A percentile compares a stretch with the other conserved stretches of the same genome.
Conservation (phyloP, 306 rosid species). For the Astragalus glycyphyllos region DNA sequence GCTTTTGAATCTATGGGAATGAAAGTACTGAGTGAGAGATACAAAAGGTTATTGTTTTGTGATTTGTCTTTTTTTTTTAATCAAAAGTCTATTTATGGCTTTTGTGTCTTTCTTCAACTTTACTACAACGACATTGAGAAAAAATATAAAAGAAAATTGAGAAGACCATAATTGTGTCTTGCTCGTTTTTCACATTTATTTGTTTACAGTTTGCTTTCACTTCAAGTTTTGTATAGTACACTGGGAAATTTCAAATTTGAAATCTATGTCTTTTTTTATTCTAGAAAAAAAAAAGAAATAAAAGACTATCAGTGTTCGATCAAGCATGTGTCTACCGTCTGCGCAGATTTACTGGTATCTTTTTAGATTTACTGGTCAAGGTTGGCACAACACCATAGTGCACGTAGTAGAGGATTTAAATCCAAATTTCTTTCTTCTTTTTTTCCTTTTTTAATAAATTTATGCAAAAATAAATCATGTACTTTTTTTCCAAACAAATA, state of each 20-base stretch:
- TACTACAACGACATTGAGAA: conserved; percentile 29
- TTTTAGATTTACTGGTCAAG: too few relatives aligned
- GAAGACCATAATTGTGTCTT: conserved; percentile 37
- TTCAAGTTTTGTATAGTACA: conserved; percentile 1
- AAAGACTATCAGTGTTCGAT: too few relatives aligned
- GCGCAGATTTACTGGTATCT: too few relatives aligned
- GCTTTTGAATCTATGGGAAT: conserved; percentile 12
- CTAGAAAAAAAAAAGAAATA: not conserved
- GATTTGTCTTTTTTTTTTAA: conserved; percentile 39
- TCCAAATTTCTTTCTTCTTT: too few relatives aligned
- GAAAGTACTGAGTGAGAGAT: not conserved
- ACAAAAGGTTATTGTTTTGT: conserved; percentile 1
- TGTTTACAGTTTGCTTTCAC: conserved; percentile 24
- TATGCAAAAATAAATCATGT: too few relatives aligned
- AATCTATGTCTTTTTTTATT: not conserved
- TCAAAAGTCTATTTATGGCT: conserved; percentile 26
- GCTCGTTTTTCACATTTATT: not conserved
- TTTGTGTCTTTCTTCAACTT: conserved; percentile 45
- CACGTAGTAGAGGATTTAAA: too few relatives aligned
- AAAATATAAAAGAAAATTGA: conserved; percentile 10
- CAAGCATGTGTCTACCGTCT: too few relatives aligned
- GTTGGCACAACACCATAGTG: too few relatives aligned
- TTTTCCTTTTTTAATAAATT: too few relatives aligned
- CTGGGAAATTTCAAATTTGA: conserved; percentile 18
- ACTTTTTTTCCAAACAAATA: too few relatives aligned